Evolutionary conservation across 495 filamentous ascomycete species (phyloP).

Genomic region (Talaromyces borbonicus): DNA sequence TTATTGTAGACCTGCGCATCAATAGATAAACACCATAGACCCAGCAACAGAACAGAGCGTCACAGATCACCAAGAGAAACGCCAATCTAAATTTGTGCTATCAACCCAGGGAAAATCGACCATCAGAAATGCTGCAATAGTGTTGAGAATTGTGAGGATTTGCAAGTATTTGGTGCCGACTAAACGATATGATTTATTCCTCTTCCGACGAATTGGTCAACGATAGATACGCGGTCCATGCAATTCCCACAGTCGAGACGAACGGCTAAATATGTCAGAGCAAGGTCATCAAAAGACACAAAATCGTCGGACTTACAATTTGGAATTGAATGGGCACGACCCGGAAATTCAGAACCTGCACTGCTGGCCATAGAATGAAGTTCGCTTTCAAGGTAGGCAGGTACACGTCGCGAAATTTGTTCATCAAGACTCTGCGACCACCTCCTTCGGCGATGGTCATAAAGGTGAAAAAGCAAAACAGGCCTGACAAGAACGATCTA

Average conservation of each 20-base stretch:
- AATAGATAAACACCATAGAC: too few species aligned
- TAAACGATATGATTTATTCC: constrained; percentile 16
- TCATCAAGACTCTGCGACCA: constrained; percentile 62
- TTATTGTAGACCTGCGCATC: too few species aligned
- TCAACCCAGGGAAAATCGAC: too few species aligned
- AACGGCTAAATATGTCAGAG: constrained; percentile 58
- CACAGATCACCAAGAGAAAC: too few species aligned
- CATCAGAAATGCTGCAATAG: too few species aligned
- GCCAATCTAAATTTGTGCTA: too few species aligned
- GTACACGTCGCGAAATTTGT: constrained; percentile 91
- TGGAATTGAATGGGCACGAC: constrained; percentile 93
- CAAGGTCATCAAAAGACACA: background rate
- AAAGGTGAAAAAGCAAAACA: constrained; percentile 84
- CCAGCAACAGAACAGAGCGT: too few species aligned
- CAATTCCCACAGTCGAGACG: constrained; percentile 91
- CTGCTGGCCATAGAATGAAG: constrained; percentile 89
- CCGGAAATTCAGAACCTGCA: constrained; percentile 95
- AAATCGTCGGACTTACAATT: constrained; percentile 66
- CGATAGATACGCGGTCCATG: constrained; percentile 98
- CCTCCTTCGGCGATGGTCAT: constrained; percentile 97
- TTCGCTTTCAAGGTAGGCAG: constrained; percentile 91
- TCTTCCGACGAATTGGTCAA: constrained; percentile 86
- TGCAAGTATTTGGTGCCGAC: too few species aligned
- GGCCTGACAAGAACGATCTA: constrained; percentile 35
- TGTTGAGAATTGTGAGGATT: too few species aligned